phyloP scores from a whole-genome alignment of 2,329 filamentous ascomycete species.

The Hyphodiscus sp. region DNA sequence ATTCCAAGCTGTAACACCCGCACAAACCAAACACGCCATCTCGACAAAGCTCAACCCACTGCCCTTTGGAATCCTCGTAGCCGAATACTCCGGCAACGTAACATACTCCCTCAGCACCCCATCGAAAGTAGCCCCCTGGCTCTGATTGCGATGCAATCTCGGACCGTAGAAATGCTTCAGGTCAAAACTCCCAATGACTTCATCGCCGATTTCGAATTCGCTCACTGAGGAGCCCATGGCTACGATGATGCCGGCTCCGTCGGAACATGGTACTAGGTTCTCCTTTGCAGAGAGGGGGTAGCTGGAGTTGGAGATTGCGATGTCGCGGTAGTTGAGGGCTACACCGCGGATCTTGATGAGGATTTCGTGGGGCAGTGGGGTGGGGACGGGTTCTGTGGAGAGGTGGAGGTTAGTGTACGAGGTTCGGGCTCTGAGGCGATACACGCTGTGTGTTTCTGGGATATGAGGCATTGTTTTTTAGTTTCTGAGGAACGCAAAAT shows the following conservation, averaged over 20 bases:
- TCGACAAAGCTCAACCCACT: slow-evolving; percentile 34
- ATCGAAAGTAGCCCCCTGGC: slow-evolving; percentile 26
- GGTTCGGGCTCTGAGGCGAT: too few species aligned
- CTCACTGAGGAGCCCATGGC: slow-evolving; percentile 20
- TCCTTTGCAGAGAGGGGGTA: slow-evolving; percentile 4
- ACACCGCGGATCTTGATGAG: slow-evolving; percentile 15
- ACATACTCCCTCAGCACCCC: slow-evolving; percentile 39
- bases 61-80: slow-evolving; percentile 44
- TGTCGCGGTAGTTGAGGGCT: slow-evolving; percentile 16
- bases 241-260: slow-evolving; percentile 59
- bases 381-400: slow-evolving; percentile 1
- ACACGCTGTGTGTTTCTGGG: too few species aligned
- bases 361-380: slow-evolving; percentile 4
- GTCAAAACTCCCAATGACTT: slow-evolving; percentile 27
- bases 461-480: too few species aligned
- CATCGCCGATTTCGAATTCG: slow-evolving; percentile 28
- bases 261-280: slow-evolving; percentile 51
- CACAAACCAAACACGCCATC: slow-evolving; percentile 40
- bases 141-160: neutral
- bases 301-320: slow-evolving; percentile 10
- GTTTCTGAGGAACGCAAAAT: too few species aligned
- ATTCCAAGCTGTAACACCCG: slow-evolving; percentile 44
- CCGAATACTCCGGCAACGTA: slow-evolving; percentile 33
- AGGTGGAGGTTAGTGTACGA: too few species aligned
- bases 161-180: slow-evolving; percentile 22